Conservation (phyloP, 305 asterid species). For the Fraxinus ornus region DNA sequence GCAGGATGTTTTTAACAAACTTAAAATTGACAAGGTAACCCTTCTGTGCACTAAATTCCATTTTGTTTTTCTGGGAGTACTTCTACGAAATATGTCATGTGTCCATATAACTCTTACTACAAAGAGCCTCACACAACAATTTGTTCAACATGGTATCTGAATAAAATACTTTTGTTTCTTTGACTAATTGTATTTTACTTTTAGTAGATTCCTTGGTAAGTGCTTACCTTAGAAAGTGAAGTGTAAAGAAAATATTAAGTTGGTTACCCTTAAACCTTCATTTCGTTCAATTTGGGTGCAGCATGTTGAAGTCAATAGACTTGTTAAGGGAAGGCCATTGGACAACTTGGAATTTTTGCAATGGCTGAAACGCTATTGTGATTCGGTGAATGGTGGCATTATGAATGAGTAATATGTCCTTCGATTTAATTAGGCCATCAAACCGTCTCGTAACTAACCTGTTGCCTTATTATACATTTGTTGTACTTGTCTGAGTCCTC, state of each 20-base stretch:
- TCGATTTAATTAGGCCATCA: background rate
- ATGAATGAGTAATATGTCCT: slow-evolving; percentile 58
- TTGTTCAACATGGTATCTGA: background rate
- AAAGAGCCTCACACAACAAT: background rate
- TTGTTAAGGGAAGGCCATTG: slow-evolving; percentile 83
- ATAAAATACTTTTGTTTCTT: background rate
- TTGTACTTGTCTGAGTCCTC: slow-evolving; percentile 21
- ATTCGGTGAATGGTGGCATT: slow-evolving; percentile 79
- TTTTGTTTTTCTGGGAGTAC: background rate
- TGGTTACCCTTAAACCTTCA: background rate
- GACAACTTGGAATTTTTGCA: slow-evolving; percentile 94
- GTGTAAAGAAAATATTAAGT: background rate
- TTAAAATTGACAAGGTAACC: slow-evolving; percentile 70
- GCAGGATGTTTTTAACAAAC: slow-evolving; percentile 86
- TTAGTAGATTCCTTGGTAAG: background rate
- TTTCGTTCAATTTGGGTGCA: slow-evolving; percentile 29
- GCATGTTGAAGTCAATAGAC: slow-evolving; percentile 87
- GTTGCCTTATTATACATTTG: slow-evolving; percentile 9
- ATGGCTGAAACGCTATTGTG: slow-evolving; percentile 93
- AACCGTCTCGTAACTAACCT: background rate
- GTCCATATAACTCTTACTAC: background rate
- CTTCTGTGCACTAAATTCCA: background rate
- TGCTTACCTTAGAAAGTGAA: background rate
- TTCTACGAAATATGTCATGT: background rate
- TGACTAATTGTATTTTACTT: background rate